These are phyloP conservation scores for Conoideocrella luteorostrata DNA, from an alignment of 2,329 filamentous ascomycete species.

Conservation along the genomic window DNA sequence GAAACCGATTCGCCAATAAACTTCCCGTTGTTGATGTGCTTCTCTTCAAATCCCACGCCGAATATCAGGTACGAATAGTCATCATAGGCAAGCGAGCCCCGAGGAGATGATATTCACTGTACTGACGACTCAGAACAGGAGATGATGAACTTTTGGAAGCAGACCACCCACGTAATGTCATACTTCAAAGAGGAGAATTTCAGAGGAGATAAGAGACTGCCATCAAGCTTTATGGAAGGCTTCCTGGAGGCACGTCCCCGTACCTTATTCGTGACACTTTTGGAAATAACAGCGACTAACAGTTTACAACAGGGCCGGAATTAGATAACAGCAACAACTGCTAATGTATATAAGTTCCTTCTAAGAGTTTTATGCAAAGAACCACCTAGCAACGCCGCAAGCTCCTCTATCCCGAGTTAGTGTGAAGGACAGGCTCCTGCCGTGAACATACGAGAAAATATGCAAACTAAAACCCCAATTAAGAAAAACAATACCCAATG, in stretches of 20 bases:
- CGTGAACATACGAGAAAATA: neutral
- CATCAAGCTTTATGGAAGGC: constrained; percentile 84
- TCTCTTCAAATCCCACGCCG: constrained; percentile 81
- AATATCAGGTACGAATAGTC: constrained; percentile 71
- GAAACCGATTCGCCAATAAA: constrained; percentile 88
- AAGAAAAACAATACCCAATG: neutral
- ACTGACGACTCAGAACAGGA: too few relatives aligned
- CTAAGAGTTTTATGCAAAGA: constrained; percentile 19
- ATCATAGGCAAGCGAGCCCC: constrained; percentile 25
- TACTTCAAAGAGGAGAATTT: constrained; percentile 86
- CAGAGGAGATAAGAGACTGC: constrained; percentile 70
- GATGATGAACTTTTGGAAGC: constrained; percentile 99
- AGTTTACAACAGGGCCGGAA: constrained; percentile 45
- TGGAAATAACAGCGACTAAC: constrained; percentile 14
- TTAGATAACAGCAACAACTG: constrained; percentile 29
- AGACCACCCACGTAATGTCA: constrained; percentile 89
- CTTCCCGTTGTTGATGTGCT: constrained; percentile 82
- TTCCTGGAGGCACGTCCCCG: constrained; percentile 76
- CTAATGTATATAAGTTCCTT: constrained; percentile 30
- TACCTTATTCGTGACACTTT: neutral
- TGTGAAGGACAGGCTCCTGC: neutral
- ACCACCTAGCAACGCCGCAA: constrained; percentile 26
- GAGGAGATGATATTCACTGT: neutral
- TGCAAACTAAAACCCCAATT: constrained; percentile 11
- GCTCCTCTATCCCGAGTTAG: constrained; percentile 15